Evolutionary conservation across 305 asterid genomes (phyloP).

Genomic region (Ruellia speciosa): DNA sequence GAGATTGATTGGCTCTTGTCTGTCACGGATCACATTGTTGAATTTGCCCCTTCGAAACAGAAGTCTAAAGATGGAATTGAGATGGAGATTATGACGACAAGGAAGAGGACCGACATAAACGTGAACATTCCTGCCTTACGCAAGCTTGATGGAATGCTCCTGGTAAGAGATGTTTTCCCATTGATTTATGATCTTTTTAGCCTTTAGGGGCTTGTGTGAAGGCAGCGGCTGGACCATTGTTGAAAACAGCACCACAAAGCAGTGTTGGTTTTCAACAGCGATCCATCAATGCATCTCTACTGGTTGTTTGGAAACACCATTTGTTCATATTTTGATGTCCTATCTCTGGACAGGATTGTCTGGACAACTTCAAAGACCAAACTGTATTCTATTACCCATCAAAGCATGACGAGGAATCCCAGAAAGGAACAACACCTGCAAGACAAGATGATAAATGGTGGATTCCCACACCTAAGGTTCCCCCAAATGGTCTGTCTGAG

Average conservation of each 20-base stretch:
- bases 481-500: constrained; percentile 62
- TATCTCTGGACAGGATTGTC: constrained; percentile 50
- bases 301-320: no score
- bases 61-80: constrained; percentile 51
- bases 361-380: constrained; percentile 72
- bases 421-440: constrained; percentile 21
- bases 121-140: constrained; percentile 82
- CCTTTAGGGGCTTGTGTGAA: not conserved
- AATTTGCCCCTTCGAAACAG: constrained; percentile 66
- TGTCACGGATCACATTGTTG: constrained; percentile 80
- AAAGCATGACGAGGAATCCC: constrained; percentile 38
- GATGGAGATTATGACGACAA: constrained; percentile 79
- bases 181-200: not conserved
- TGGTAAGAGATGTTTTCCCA: constrained; percentile 34
- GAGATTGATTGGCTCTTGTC: constrained; percentile 89
- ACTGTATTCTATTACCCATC: constrained; percentile 49
- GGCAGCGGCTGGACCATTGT: not conserved
- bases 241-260: no score
- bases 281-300: no score
- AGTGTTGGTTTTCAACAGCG: no score
- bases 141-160: constrained; percentile 74
- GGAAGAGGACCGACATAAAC: constrained; percentile 66
- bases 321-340: not conserved
- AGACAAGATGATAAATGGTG: constrained; percentile 81
- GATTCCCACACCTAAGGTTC: constrained; percentile 87